Evolutionary conservation across 371 early-diverging fungal genomes (phyloP).

Genomic region (Chytridiales sp.): DNA sequence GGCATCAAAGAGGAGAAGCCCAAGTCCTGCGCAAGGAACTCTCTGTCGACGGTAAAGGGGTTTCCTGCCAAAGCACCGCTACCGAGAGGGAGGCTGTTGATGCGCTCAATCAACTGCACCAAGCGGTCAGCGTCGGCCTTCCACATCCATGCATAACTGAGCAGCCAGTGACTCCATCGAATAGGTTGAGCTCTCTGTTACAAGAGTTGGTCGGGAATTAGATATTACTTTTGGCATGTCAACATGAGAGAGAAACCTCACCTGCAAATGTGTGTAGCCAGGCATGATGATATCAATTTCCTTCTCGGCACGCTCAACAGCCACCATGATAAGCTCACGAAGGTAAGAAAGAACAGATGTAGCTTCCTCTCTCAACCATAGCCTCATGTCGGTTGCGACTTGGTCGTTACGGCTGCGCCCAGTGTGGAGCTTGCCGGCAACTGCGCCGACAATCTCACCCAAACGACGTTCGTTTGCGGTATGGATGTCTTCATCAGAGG

Average conservation of each 20-base stretch:
- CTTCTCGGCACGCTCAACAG: constrained; percentile 74
- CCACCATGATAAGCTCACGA: constrained; percentile 71
- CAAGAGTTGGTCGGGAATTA: neutral
- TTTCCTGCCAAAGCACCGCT: constrained; percentile 97
- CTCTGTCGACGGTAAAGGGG: constrained; percentile 91
- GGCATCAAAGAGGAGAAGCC: constrained; percentile 81
- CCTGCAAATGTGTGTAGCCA: constrained; percentile 96
- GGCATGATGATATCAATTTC: constrained; percentile 94
- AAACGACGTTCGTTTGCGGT: constrained; percentile 96
- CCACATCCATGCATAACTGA: constrained; percentile 87
- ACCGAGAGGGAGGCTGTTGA: constrained; percentile 87
- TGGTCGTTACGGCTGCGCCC: constrained; percentile 95
- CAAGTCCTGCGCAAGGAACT: constrained; percentile 79
- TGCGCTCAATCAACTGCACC: constrained; percentile 71
- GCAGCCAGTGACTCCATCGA: constrained; percentile 90
- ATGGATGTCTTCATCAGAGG: constrained; percentile 96
- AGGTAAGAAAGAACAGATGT: constrained; percentile 59
- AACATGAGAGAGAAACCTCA: constrained; percentile 15
- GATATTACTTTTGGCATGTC: neutral
- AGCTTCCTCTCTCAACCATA: constrained; percentile 88
- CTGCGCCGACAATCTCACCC: constrained; percentile 84
- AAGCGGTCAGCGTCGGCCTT: constrained; percentile 85
- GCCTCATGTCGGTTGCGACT: constrained; percentile 96
- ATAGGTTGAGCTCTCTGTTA: constrained; percentile 92
- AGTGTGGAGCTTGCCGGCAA: constrained; percentile 96